These are phyloP conservation scores for Penicillium simplicissimum DNA, from an alignment of 495 filamentous ascomycete species.

Conservation along the genomic window DNA sequence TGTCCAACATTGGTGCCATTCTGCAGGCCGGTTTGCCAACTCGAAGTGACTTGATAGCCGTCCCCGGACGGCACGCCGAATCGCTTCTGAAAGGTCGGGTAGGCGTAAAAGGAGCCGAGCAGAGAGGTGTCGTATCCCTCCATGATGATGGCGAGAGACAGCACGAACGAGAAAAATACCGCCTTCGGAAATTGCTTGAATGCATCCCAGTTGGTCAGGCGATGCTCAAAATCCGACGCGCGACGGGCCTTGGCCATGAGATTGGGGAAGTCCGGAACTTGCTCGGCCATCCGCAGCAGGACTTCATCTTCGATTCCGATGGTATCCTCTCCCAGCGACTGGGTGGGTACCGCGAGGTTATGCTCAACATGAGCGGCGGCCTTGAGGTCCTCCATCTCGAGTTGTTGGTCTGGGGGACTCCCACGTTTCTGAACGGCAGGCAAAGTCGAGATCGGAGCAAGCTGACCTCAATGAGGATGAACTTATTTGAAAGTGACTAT, in stretches of 20 bases:
- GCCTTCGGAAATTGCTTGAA: slow-evolving; percentile 54
- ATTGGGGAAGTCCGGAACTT: slow-evolving; percentile 16
- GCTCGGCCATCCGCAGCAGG: slow-evolving; percentile 19
- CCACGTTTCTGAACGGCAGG: not conserved
- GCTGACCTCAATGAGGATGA: not conserved
- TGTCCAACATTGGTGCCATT: slow-evolving; percentile 61
- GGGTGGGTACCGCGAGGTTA: slow-evolving; percentile 11
- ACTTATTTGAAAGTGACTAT: not conserved
- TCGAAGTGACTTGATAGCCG: slow-evolving; percentile 43
- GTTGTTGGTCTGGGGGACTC: not conserved
- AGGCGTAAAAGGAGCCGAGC: slow-evolving; percentile 41
- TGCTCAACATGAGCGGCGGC: slow-evolving; percentile 10
- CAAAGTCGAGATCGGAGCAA: not conserved
- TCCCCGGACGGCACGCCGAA: slow-evolving; percentile 34
- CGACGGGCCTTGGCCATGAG: slow-evolving; percentile 16
- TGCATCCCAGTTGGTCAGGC: slow-evolving; percentile 39
- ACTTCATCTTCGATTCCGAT: slow-evolving; percentile 21
- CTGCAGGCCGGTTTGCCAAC: slow-evolving; percentile 65
- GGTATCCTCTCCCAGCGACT: slow-evolving; percentile 12
- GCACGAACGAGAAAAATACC: slow-evolving; percentile 47
- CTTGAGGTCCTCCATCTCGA: slow-evolving; percentile 13
- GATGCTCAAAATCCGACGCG: slow-evolving; percentile 27
- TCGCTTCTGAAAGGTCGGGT: slow-evolving; percentile 37
- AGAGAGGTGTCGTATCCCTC: slow-evolving; percentile 52
- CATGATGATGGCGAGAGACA: slow-evolving; percentile 52